These are phyloP conservation scores for Piloderma croceum DNA, from an alignment of 768 basidiomycete genomes.

Conservation along the genomic window DNA sequence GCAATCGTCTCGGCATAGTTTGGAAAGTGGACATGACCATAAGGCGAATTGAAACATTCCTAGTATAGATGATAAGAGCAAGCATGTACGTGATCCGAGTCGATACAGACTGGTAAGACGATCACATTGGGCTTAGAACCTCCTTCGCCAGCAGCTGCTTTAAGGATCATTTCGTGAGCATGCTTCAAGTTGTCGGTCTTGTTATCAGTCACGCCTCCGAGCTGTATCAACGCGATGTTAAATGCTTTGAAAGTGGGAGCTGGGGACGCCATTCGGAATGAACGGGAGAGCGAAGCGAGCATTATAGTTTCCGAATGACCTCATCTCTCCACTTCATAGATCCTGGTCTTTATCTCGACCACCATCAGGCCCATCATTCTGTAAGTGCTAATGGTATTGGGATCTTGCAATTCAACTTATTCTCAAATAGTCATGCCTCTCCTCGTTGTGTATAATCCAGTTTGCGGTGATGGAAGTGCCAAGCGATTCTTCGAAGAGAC, in stretches of 20 bases:
- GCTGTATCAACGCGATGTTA: slow-evolving; percentile 83
- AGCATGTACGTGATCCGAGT: slow-evolving; percentile 1
- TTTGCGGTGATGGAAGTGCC: slow-evolving; percentile 57
- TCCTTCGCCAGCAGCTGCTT: slow-evolving; percentile 47
- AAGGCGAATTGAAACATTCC: slow-evolving; percentile 90
- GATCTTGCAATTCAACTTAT: no score
- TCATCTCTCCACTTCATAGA: background rate
- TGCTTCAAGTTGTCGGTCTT: slow-evolving; percentile 78
- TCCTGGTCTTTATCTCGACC: no score
- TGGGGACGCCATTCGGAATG: slow-evolving; percentile 21
- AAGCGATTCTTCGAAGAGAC: slow-evolving; percentile 49
- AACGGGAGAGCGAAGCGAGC: background rate
- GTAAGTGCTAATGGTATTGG: no score
- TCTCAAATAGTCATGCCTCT: slow-evolving; percentile 47
- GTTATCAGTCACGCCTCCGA: slow-evolving; percentile 65
- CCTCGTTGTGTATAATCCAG: slow-evolving; percentile 73
- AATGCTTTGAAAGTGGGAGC: slow-evolving; percentile 59
- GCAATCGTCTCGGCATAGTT: slow-evolving; percentile 77
- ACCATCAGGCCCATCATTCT: no score
- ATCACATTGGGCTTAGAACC: slow-evolving; percentile 69
- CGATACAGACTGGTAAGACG: slow-evolving; percentile 67
- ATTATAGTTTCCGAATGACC: background rate
- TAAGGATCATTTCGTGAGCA: slow-evolving; percentile 74
- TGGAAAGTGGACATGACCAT: slow-evolving; percentile 76
- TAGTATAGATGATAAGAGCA: slow-evolving; percentile 21